Base-by-base conservation (phyloP, 2,329 filamentous ascomycete species). In the Aspergillus amoenus region DNA sequence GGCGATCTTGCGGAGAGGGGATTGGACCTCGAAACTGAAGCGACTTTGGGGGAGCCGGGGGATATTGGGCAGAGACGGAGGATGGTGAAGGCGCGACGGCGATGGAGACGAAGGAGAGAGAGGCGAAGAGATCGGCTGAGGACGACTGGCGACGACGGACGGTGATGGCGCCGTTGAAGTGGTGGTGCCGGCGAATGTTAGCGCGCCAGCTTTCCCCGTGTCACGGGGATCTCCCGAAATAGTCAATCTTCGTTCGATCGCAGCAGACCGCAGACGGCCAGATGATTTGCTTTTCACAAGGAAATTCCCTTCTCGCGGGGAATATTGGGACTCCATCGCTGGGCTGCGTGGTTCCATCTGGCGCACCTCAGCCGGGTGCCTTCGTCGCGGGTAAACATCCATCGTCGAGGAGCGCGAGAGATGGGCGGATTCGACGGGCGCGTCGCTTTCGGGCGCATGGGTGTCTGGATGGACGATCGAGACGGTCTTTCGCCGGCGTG, bases 221-320 rank as follows among this genome's bases (percentile, higher is more conserved):
- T 71, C 69, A 70, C 69, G 67, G 61, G 68, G 60, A 60, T 66
- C 61, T 54, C 58, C 65, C 58, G 61, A 47, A 47, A 53, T 64
- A 30, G 59, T 58, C 52, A 58, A 55, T 43, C 52, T 46, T 56
- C 50, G 56, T 30, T 46, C 50, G 44, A 30, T 48, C 39, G 40
- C 41, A 17, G 41, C 44, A 39, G 58, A 57, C 21, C 53, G 50
- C 46, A 52, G 50, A 3, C 50, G 30, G 21, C 42, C 32, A 22
- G 50, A 46, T 9, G 50, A 53, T 37, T 37, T 53, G 47, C 46
- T 58, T 32, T 42, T 50, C 57, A 27, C 41, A 21, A 52, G 21
- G 45, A 24, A 55, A 24, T 42, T 44, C 21, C 50, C 24, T 17
- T 52, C 34, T 60, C 43, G 41, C 30, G 43, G 22, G 22, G 52